These are phyloP conservation scores for Erodium maritimum DNA, from an alignment of 345 rosid genomes.

Conservation along the genomic window DNA sequence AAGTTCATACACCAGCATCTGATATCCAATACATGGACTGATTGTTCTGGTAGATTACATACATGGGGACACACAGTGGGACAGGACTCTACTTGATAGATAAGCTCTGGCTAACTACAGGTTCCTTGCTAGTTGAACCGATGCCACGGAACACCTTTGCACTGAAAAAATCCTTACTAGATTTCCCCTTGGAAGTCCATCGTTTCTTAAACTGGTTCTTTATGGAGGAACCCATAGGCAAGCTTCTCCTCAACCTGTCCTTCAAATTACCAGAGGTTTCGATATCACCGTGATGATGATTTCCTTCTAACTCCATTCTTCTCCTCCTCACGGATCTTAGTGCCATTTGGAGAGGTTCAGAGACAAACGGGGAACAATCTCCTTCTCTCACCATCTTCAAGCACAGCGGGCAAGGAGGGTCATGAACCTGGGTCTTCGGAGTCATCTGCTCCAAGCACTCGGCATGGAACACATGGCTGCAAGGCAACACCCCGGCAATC, in stretches of 20 bases:
- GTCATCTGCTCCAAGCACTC: constrained; percentile 85
- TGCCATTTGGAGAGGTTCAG: constrained; percentile 61
- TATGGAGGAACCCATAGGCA: constrained; percentile 35
- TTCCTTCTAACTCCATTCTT: constrained; percentile 30
- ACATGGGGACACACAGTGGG: background rate
- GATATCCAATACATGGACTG: background rate
- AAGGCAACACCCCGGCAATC: constrained; percentile 61
- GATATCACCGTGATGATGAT: constrained; percentile 8
- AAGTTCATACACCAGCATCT: background rate
- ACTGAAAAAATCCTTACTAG: constrained; percentile 19
- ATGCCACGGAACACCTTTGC: constrained; percentile 18
- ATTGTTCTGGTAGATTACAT: background rate
- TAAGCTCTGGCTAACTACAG: constrained; percentile 7
- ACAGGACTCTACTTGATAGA: constrained; percentile 14
- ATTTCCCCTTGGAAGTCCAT: constrained; percentile 26
- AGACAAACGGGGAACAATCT: constrained; percentile 32
- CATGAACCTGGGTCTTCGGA: constrained; percentile 48
- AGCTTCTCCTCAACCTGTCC: constrained; percentile 28
- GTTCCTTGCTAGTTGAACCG: constrained; percentile 6
- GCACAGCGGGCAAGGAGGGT: constrained; percentile 69
- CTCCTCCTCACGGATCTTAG: constrained; percentile 50
- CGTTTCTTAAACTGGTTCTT: constrained; percentile 36
- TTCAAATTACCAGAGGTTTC: constrained; percentile 22
- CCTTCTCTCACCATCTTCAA: constrained; percentile 31
- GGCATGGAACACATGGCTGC: constrained; percentile 77